phyloP scores from a whole-genome alignment of 2,329 filamentous ascomycete genomes.

The Nigrospora oryzae region DNA sequence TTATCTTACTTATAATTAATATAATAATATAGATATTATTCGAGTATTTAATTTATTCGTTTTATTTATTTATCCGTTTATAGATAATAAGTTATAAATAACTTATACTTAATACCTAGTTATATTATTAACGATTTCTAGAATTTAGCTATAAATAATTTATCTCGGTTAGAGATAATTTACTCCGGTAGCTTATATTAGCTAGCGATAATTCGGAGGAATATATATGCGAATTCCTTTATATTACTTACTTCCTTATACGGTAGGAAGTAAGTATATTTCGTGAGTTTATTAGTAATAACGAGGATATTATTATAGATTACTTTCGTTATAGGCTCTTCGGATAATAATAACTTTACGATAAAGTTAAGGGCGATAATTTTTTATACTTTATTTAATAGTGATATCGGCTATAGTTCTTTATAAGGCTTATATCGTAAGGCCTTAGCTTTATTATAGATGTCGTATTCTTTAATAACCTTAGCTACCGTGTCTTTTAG shows the following conservation, averaged over 20 bases:
- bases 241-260: neutral
- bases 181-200: neutral
- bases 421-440: neutral
- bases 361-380: neutral
- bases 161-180: constrained; percentile 1
- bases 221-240: neutral
- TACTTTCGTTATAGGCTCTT: neutral
- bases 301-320: neutral
- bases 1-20: constrained; percentile 4
- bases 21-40: constrained; percentile 5
- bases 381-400: neutral
- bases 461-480: neutral
- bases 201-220: neutral
- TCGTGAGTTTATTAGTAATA: neutral
- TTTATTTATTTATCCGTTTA: constrained; percentile 3
- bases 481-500: neutral
- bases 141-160: neutral
- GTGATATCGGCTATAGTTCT: neutral
- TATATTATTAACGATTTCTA: constrained; percentile 1
- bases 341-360: neutral
- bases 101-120: neutral
- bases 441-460: neutral
- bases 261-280: neutral
- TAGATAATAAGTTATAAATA: constrained; percentile 2
- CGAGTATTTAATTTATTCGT: constrained; percentile 2